Conservation (phyloP, 352 stramenopile species). For the Phytopythium chamaehyphon region DNA sequence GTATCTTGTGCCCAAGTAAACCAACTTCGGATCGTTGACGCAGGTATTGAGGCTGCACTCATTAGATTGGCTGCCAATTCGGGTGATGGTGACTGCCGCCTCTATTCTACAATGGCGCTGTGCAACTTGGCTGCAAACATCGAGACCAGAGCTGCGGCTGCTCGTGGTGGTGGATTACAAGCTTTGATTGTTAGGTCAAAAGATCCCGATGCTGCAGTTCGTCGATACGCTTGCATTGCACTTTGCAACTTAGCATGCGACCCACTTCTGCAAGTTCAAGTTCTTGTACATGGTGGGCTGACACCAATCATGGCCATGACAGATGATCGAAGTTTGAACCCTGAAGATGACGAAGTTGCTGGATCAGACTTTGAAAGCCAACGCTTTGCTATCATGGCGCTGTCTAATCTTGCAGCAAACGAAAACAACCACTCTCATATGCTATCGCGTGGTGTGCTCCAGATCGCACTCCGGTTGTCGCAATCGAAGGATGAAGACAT, state of each 20-base stretch:
- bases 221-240: conserved; percentile 92
- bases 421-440: conserved; percentile 92
- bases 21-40: conserved; percentile 87
- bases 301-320: conserved; percentile 83
- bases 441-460: conserved; percentile 84
- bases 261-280: conserved; percentile 84
- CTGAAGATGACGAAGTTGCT: not conserved
- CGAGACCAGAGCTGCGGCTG: conserved; percentile 84
- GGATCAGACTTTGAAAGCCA: conserved; percentile 72
- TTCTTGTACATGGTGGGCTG: conserved; percentile 93
- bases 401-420: conserved; percentile 94
- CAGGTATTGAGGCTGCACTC: conserved; percentile 85
- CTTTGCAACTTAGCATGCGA: conserved; percentile 95
- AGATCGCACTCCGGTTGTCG: conserved; percentile 75
- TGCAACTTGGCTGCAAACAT: conserved; percentile 94
- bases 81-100: conserved; percentile 91
- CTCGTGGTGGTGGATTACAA: conserved; percentile 89
- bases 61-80: conserved; percentile 70
- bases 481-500: conserved; percentile 75
- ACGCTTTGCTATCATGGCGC: conserved; percentile 92
- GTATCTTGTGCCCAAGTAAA: conserved; percentile 91
- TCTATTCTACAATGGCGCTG: conserved; percentile 94
- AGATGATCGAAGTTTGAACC: conserved; percentile 18
- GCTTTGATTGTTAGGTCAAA: conserved; percentile 86
- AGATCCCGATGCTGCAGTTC: conserved; percentile 81